Base-by-base conservation (phyloP, 1,139 yeast genomes). In the Lodderomyces oxycetoniae region DNA sequence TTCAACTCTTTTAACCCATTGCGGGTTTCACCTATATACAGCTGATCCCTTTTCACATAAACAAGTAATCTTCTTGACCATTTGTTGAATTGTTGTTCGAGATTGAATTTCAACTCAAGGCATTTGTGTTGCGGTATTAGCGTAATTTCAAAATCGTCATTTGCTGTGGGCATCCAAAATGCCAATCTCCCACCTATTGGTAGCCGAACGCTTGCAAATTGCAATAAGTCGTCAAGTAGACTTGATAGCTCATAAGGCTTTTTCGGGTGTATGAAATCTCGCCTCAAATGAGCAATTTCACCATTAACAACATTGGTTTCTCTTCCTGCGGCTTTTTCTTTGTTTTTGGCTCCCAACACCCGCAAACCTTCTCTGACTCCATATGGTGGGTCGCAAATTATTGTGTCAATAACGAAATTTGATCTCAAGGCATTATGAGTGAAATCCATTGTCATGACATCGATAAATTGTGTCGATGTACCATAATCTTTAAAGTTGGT, bases 101-200 rank as follows among this genome's bases (percentile, higher is more conserved):
- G 68, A 42, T 80, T 78, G 47, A 85, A 79, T 30, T 81, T 58
- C 42, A 88, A 63, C 50, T 84, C 83, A 39, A 91, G 58, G 32
- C 74, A 76, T 39, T 75, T 70, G 56, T 91, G 96, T 46, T 79
- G 78, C 2, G 97, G 97, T 26, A 89, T 78, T 37, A 75, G 68
- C 23, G 84, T 77, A n/a, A 63, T 67, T 39, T 79, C 79, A 45
- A 77, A 79, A 44, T 86, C 95, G 46, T 86, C 95, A 52, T 88
- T 88, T 2, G 96, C 95, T 0, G 95, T 84, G 0, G 99, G 99
- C 94, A 91, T 86, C 99, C 99, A 91, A 55, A 88, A 89, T 16
- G 94, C 86, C 25, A 91, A 64, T 42, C 97, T 63, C 0, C 96
- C 96, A 8, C 74, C 74, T 2, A 78, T 63, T 0, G 83, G 85